These are phyloP conservation scores for Ceratorhiza oryzae-sativae DNA, from an alignment of 1,284 basidiomycete genomes.

Conservation along the genomic window DNA sequence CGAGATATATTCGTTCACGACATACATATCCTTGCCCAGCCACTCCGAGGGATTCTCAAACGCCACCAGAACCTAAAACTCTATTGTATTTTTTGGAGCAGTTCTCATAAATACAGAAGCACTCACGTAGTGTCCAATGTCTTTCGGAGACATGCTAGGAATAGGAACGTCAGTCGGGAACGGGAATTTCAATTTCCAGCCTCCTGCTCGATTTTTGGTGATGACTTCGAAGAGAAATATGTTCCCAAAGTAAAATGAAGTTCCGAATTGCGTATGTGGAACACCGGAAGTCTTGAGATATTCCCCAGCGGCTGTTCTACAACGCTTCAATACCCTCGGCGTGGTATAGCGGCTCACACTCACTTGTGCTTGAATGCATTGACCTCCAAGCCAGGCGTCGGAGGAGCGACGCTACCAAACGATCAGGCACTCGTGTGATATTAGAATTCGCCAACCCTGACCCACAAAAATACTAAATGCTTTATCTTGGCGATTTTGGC, in stretches of 20 bases:
- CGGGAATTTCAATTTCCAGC: slow-evolving; percentile 3
- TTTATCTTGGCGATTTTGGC: slow-evolving; percentile 11
- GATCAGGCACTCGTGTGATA: background rate
- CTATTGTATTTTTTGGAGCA: background rate
- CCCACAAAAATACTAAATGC: slow-evolving; percentile 4
- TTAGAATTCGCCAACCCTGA: background rate
- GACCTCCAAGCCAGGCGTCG: background rate
- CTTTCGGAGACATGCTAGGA: slow-evolving; percentile 12
- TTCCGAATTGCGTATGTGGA: background rate
- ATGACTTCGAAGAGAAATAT: slow-evolving; percentile 9
- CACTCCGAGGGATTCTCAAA: slow-evolving; percentile 1
- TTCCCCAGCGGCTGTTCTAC: background rate
- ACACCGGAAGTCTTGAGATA: slow-evolving; percentile 8
- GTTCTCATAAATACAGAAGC: too few relatives aligned
- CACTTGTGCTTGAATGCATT: slow-evolving; percentile 17
- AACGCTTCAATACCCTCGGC: background rate
- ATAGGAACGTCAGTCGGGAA: slow-evolving; percentile 7
- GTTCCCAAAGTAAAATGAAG: slow-evolving; percentile 11
- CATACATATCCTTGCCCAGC: slow-evolving; percentile 1
- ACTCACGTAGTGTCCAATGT: slow-evolving; percentile 1
- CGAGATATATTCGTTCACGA: slow-evolving; percentile 3
- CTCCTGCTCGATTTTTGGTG: background rate
- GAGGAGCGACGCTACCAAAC: background rate
- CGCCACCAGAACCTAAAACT: background rate
- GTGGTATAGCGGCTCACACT: background rate